Evolutionary conservation across 83 land plant genomes (phyloP), one percentile per base, ranked within the genome.

Genomic region (Thuja plicata): DNA sequence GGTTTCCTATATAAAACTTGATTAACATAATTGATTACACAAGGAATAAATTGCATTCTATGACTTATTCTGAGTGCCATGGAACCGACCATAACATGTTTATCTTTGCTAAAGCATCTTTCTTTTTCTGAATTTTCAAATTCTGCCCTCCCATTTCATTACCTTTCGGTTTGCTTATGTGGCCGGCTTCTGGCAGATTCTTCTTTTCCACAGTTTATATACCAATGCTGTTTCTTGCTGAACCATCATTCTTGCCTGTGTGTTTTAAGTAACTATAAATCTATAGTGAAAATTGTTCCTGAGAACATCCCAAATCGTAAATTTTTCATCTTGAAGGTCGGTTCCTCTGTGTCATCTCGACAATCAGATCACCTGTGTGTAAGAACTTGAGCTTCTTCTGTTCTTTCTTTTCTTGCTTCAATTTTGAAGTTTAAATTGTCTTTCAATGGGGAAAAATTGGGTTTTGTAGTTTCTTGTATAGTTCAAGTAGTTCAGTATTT

Each of bases 11-110:
- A 1, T 8, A 10, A 12, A 0, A 30, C 32, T 73, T 74, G 16
- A 34, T 32, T 73, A n/a, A 66, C 9, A 66, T 27, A 30, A 66
- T 8, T 27, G 11, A 6, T 66, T 24, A 19, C n/a, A 8, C 73
- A 66, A 27, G 30, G 73, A 66, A 66, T 24, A 66, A 66, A 4
- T 76, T 34, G 17, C 79, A 12, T 76, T 76, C 79, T 76, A 12
- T 24, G 38, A 76, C 79, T 38, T 76, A 15, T 76, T 32, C 35
- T 13, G 79, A 76, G 5, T 76, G 35, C 5, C 12, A 12, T 76
- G 79, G 79, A 35, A 76, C 79, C 79, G 79, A 9, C 79, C 79
- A 76, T 76, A 76, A 35, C 38, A 32, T 76, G 38, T 76, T 66
- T 27, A 76, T 32, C 19, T 76, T 76, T 76, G 40, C 38, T 76